Conservation (phyloP, 2,329 filamentous ascomycete species). For the Sporothrix dimorphospora region DNA sequence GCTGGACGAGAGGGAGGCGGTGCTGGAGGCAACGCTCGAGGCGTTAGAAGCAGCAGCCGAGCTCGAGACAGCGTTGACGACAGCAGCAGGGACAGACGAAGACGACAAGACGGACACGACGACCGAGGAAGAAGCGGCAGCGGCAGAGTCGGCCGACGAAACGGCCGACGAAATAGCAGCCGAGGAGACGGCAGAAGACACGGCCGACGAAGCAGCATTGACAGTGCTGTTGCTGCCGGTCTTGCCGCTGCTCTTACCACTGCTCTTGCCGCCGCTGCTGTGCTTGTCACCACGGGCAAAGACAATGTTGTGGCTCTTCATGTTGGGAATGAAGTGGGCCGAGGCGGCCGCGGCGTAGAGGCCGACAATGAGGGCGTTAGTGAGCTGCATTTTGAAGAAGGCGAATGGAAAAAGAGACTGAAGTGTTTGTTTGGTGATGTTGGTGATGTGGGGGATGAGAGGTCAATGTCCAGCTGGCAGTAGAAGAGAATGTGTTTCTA, state of each 20-base stretch:
- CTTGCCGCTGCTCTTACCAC: neutral
- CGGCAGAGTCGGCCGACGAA: neutral
- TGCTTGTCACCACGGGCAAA: constrained; percentile 36
- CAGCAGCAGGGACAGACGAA: neutral
- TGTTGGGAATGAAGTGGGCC: constrained; percentile 45
- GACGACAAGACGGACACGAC: neutral
- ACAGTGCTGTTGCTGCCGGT: constrained; percentile 15
- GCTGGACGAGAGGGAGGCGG: neutral
- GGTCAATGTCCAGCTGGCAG: constrained; percentile 19
- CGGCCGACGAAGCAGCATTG: constrained; percentile 8
- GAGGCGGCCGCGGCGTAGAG: constrained; percentile 49
- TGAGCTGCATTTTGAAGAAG: constrained; percentile 53
- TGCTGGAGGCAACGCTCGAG: neutral
- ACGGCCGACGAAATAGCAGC: neutral
- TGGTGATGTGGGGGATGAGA: neutral
- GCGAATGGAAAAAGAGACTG: neutral
- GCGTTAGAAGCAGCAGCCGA: neutral
- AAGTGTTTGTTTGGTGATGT: neutral
- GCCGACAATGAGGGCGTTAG: constrained; percentile 46
- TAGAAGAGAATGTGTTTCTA: neutral
- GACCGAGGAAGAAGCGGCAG: neutral
- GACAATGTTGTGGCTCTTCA: constrained; percentile 43
- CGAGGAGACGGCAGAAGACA: neutral
- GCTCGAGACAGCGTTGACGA: constrained; percentile 7
- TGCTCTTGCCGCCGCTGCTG: constrained; percentile 13